Evolutionary conservation across 1,284 basidiomycete species (phyloP), one percentile per base, ranked within the genome.

Genomic region (Xerocomus nothofagi): DNA sequence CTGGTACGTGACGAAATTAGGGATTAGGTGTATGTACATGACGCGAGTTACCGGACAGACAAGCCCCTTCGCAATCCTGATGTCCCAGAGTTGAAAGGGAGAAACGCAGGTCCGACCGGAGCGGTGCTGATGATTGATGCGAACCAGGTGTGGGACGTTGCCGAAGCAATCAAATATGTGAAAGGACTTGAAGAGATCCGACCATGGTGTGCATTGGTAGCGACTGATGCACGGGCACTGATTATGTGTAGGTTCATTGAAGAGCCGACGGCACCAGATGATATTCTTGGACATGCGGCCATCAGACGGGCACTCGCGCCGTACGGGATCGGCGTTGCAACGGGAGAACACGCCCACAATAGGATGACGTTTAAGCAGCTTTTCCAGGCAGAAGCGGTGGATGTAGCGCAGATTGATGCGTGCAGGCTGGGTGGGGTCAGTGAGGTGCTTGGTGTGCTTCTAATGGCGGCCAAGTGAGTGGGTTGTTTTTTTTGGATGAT

Each of bases 121-220:
- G 84, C 86, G 44, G 92, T 96, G 12, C 75, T 96, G 56, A 97
- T 97, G 94, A 91, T 97, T 57, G 94, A 97, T 67, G 89, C 93
- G 38, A 96, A 97, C 73, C 93, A 94, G 71, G 92, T 97, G 24
- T 96, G 93, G 92, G 93, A 97, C 61, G 93, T 97, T 12, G 76
- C 84, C 15, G 78, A 81, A 57, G 84, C 83, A 47, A 83, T 94
- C 69, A 88, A 91, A 52, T 95, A 95, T 71, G 90, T 95, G 57
- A 82, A 82, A 59, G 77, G 82, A 45, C 76, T 97, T 29, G 77
- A 81, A 58, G 84, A 83, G 48, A 83, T 93, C 67, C 88, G 87
- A 65, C 93, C 93, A 18, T 97, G 93, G 93, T 86, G 55, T 50
- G 75, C 60, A 2, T n/a, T 17, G 39, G 20, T 3, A n/a, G 6